Evolutionary conservation across 257 asterid species (phyloP).

Genomic region (Solanum commersonii): DNA sequence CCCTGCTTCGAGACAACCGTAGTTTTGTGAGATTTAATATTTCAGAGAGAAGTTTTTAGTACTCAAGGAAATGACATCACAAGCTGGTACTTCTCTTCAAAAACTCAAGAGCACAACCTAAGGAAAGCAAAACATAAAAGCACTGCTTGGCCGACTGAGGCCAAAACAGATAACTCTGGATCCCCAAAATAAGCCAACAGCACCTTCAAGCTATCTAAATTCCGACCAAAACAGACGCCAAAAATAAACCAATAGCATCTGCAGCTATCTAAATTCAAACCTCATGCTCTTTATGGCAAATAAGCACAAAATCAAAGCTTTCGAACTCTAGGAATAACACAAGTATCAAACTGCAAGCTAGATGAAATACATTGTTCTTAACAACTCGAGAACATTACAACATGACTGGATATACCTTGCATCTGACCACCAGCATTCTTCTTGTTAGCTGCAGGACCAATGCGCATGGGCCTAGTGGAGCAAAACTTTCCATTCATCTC

Average conservation of each 20-base stretch:
- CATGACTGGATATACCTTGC: slow-evolving; percentile 34
- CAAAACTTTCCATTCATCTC: slow-evolving; percentile 83
- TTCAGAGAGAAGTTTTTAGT: slow-evolving; percentile 32
- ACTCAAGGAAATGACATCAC: slow-evolving; percentile 48
- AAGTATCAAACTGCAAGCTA: not conserved
- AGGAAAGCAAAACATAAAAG: slow-evolving; percentile 1
- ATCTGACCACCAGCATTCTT: slow-evolving; percentile 40
- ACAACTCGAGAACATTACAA: not conserved
- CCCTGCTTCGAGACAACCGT: slow-evolving; percentile 86
- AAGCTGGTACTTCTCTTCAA: slow-evolving; percentile 16
- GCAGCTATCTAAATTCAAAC: slow-evolving; percentile 16
- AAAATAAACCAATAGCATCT: slow-evolving; percentile 9
- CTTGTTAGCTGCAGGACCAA: slow-evolving; percentile 83
- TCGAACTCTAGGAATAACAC: slow-evolving; percentile 8
- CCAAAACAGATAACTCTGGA: slow-evolving; percentile 12
- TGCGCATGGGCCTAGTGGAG: slow-evolving; percentile 79
- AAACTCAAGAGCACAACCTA: slow-evolving; percentile 37
- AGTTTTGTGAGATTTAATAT: slow-evolving; percentile 53
- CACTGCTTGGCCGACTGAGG: not conserved
- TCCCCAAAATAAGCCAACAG: slow-evolving; percentile 17
- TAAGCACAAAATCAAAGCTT: slow-evolving; percentile 9
- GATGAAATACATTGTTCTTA: not conserved
- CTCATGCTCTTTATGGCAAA: slow-evolving; percentile 16
- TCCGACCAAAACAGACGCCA: not conserved
- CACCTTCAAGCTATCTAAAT: not conserved